phyloP scores from a whole-genome alignment of 306 rosid genomes.

The Cicer bijugum region DNA sequence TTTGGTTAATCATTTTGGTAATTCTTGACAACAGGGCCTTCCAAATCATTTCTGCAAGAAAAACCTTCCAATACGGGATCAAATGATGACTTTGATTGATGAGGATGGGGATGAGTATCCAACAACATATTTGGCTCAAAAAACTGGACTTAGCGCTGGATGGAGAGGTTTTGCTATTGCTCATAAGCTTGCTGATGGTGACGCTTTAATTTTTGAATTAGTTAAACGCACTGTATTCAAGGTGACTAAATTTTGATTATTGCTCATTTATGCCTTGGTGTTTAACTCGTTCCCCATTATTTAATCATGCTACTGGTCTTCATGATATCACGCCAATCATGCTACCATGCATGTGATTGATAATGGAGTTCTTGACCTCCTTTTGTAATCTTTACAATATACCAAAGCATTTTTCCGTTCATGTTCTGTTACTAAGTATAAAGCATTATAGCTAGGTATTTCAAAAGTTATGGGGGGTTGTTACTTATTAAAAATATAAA shows the following conservation, averaged over 20 bases:
- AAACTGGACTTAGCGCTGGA: slow-evolving; percentile 76
- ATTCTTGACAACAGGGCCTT: slow-evolving; percentile 64
- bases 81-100: slow-evolving; percentile 57
- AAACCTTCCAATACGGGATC: slow-evolving; percentile 57
- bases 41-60: slow-evolving; percentile 57
- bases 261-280: slow-evolving; percentile 13
- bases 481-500: neutral
- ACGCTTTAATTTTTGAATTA: slow-evolving; percentile 76
- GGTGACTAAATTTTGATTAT: slow-evolving; percentile 56
- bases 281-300: slow-evolving; percentile 19
- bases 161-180: slow-evolving; percentile 85
- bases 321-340: neutral
- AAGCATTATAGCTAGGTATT: neutral
- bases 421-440: slow-evolving; percentile 8
- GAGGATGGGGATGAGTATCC: slow-evolving; percentile 63
- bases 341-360: slow-evolving; percentile 17
- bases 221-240: slow-evolving; percentile 62
- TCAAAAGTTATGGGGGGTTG: neutral
- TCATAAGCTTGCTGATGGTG: slow-evolving; percentile 77
- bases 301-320: slow-evolving; percentile 13
- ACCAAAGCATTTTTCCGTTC: slow-evolving; percentile 27
- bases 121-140: slow-evolving; percentile 59
- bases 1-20: slow-evolving; percentile 19
- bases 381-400: neutral
- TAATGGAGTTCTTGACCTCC: neutral